Percentiles rank a stretch among this genome's conserved stretches.
Evolutionary conservation across 441 rosid genomes (phyloP).

Genomic region (Euphorbia corollata): DNA sequence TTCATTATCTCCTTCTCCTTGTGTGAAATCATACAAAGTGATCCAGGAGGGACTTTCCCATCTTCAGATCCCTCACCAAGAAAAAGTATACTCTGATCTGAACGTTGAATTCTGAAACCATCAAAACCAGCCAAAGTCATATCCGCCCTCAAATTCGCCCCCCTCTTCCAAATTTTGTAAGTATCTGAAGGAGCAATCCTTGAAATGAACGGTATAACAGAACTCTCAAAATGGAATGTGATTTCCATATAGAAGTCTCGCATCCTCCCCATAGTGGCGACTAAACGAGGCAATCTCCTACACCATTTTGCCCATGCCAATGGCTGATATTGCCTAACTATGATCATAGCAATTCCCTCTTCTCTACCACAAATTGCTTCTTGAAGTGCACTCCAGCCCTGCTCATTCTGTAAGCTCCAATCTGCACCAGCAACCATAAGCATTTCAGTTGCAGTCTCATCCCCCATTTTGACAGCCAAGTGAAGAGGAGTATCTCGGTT

Average conservation of each 20-base stretch:
- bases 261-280: slow-evolving; percentile 73
- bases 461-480: slow-evolving; percentile 80
- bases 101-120: slow-evolving; percentile 81
- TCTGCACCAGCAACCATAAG: slow-evolving; percentile 92
- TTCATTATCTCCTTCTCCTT: slow-evolving; percentile 91
- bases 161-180: slow-evolving; percentile 86
- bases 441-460: slow-evolving; percentile 70
- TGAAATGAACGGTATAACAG: slow-evolving; percentile 87
- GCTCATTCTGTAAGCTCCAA: slow-evolving; percentile 92
- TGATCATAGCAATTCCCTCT: slow-evolving; percentile 66
- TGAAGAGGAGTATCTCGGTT: slow-evolving; percentile 93
- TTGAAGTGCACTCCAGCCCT: slow-evolving; percentile 95
- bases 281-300: slow-evolving; percentile 80
- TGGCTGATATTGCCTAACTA: slow-evolving; percentile 85
- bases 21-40: slow-evolving; percentile 80
- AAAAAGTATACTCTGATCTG: slow-evolving; percentile 85
- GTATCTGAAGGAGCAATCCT: slow-evolving; percentile 95
- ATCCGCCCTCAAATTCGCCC: slow-evolving; percentile 89
- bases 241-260: slow-evolving; percentile 97
- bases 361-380: slow-evolving; percentile 85
- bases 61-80: slow-evolving; percentile 95
- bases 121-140: slow-evolving; percentile 97
- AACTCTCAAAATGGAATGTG: slow-evolving; percentile 87
- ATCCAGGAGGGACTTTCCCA: slow-evolving; percentile 62
- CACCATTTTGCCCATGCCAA: slow-evolving; percentile 98